Percentiles rank a stretch among this genome's conserved stretches.
These are phyloP conservation scores for Cercospora sesami DNA, from an alignment of 2,329 filamentous ascomycete genomes.

Conservation along the genomic window DNA sequence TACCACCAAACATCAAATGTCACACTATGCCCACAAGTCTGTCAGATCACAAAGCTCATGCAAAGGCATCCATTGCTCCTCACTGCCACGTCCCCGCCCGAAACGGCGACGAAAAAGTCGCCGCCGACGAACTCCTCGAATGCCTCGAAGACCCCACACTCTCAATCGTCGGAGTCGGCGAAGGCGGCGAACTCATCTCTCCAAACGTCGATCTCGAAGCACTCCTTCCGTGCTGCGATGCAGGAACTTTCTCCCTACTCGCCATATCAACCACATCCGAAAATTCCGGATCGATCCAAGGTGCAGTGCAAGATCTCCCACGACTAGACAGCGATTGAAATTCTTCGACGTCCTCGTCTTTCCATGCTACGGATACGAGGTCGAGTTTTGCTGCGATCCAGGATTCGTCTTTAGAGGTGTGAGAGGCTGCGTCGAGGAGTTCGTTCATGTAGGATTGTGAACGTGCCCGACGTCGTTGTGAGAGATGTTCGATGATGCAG, in stretches of 20 bases:
- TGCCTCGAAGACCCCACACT: not conserved
- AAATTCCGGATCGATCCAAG: slow-evolving; percentile 17
- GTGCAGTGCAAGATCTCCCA: slow-evolving; percentile 8
- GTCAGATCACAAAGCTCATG: too few species aligned
- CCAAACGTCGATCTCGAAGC: not conserved
- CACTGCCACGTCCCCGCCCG: not conserved
- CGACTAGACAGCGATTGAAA: slow-evolving; percentile 11
- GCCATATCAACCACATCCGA: slow-evolving; percentile 10
- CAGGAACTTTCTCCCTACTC: not conserved
- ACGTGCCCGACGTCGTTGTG: not conserved
- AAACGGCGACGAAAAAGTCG: not conserved
- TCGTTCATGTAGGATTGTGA: not conserved
- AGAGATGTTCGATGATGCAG: slow-evolving; percentile 17
- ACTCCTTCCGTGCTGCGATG: not conserved
- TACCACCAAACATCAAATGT: too few species aligned
- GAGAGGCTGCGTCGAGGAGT: slow-evolving; percentile 6
- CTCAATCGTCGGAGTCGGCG: slow-evolving; percentile 4
- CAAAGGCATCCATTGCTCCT: too few species aligned
- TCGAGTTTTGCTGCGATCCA: slow-evolving; percentile 15
- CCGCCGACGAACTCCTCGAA: not conserved
- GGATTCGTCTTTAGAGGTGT: slow-evolving; percentile 1
- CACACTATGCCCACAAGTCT: not conserved
- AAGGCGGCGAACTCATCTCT: not conserved
- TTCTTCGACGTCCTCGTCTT: slow-evolving; percentile 18
- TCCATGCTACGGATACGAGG: slow-evolving; percentile 17